Percentiles rank a stretch among this genome's conserved stretches.
Evolutionary conservation across 805 yeast genomes (phyloP).

Genomic region (Starmerella potacharoeniae): DNA sequence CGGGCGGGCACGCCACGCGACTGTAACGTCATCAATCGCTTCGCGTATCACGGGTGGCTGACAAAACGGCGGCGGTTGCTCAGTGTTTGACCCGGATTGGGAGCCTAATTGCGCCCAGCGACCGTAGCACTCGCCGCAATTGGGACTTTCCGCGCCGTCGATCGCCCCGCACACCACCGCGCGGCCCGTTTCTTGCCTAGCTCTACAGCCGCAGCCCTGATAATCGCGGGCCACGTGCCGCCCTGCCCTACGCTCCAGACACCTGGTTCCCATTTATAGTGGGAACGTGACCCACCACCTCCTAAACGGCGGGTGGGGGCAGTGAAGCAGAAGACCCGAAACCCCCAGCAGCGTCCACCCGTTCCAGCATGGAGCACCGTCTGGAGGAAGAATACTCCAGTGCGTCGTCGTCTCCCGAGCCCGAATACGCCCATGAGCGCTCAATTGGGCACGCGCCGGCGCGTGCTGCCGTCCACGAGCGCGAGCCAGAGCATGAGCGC

Average conservation of each 20-base stretch:
- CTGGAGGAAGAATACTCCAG: neutral
- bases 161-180: too few species aligned
- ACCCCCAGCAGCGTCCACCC: slow-evolving; percentile 1
- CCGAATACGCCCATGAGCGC: neutral
- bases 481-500: neutral
- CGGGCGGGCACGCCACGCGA: too few species aligned
- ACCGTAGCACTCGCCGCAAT: neutral
- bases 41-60: too few species aligned
- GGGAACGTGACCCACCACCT: slow-evolving; percentile 1
- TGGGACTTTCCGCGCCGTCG: neutral
- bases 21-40: too few species aligned
- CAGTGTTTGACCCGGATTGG: too few species aligned
- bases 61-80: too few species aligned
- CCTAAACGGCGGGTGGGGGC: slow-evolving; percentile 3
- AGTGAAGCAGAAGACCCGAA: neutral
- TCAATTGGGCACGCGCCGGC: neutral
- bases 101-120: too few species aligned
- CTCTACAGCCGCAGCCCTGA: neutral
- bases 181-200: too few species aligned
- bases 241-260: neutral
- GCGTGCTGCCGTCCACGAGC: neutral
- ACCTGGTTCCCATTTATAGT: neutral
- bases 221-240: neutral
- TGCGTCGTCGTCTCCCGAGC: neutral
- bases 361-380: slow-evolving; percentile 2